Evolutionary conservation across 805 yeast genomes (phyloP).

Genomic region (Candida fluviatilis): DNA sequence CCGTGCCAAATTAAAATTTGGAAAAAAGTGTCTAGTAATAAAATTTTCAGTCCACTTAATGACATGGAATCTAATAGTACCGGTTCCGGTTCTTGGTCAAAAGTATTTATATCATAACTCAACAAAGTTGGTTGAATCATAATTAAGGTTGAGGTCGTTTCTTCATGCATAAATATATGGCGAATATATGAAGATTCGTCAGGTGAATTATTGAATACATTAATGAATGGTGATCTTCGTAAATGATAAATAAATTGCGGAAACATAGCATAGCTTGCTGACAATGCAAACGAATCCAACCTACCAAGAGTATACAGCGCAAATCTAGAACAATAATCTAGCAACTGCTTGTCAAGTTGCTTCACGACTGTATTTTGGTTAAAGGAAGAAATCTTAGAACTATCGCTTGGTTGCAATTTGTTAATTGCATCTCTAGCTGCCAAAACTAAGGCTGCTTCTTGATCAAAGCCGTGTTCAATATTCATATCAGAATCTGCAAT

Average conservation of each 20-base stretch:
- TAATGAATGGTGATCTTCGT: conserved; percentile 61
- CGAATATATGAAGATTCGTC: conserved; percentile 67
- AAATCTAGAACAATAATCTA: conserved; percentile 33
- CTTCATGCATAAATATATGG: conserved; percentile 60
- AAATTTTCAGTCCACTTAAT: conserved; percentile 51
- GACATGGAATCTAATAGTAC: conserved; percentile 64
- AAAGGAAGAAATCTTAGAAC: conserved; percentile 10
- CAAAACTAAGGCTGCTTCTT: conserved; percentile 64
- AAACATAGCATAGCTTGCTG: conserved; percentile 47
- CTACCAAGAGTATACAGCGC: conserved; percentile 44
- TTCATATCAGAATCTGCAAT: conserved; percentile 36
- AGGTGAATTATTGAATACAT: conserved; percentile 66
- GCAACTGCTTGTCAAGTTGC: conserved; percentile 34
- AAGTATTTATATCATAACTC: conserved; percentile 47
- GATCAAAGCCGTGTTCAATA: conserved; percentile 53
- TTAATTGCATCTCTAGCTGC: conserved; percentile 52
- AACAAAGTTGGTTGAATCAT: conserved; percentile 71
- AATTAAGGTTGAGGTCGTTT: conserved; percentile 52
- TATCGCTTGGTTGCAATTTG: conserved; percentile 26
- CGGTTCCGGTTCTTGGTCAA: conserved; percentile 50
- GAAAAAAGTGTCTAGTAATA: conserved; percentile 64
- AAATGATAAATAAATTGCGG: conserved; percentile 69
- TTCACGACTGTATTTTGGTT: conserved; percentile 29
- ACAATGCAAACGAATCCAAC: conserved; percentile 46
- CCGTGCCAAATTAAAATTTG: conserved; percentile 67